Evolutionary conservation across 2,329 filamentous ascomycete species (phyloP), one percentile per base, ranked within the genome.

Genomic region (Botrytis hyacinthi): DNA sequence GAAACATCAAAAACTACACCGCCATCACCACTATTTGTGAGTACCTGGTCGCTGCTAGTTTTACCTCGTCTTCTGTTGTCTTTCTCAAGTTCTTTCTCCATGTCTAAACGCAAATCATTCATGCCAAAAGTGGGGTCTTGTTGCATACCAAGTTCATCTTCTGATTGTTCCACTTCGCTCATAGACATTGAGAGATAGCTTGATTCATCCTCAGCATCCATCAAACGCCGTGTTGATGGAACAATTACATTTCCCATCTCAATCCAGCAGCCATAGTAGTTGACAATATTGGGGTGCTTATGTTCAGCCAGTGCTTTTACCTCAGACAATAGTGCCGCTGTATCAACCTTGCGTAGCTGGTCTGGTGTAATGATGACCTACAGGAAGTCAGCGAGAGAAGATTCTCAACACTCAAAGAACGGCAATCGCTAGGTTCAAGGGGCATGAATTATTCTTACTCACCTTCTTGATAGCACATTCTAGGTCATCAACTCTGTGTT

Each of bases 181-280:
- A 57, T 18, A 40, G 51, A 32, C 32, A 60, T 69, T 37, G 62
- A 61, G n/a, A 69, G 29, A 12, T 67, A 69, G 18, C 40, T 69
- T 22, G 62, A 68, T 20, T 48, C 51, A 18, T 69, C 51, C n/a
- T 57, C 71, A 32, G 51, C 71, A 18, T 60, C 26, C 51, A 69
- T 37, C 18, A 72, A 60, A 32, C 74, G 83, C 82, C 35, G 81
- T 10, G 29, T n/a, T 22, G 63, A 72, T n/a, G 71, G 37, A 54
- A 63, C 67, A 42, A 63, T 9, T 5, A n/a, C 37, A 46, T 71
- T 62, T 3, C 67, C 72, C 46, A 70, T 62, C 81, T 92, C 90
- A 22, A 91, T 83, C 90, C 90, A 92, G 22, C 87, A 87, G 70
- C 86, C 86, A 78, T 88, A 89, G 77, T 92, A 92, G 37, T 90